Evolutionary conservation across 2,329 filamentous ascomycete species (phyloP).

Genomic region (Parastagonospora avenae): DNA sequence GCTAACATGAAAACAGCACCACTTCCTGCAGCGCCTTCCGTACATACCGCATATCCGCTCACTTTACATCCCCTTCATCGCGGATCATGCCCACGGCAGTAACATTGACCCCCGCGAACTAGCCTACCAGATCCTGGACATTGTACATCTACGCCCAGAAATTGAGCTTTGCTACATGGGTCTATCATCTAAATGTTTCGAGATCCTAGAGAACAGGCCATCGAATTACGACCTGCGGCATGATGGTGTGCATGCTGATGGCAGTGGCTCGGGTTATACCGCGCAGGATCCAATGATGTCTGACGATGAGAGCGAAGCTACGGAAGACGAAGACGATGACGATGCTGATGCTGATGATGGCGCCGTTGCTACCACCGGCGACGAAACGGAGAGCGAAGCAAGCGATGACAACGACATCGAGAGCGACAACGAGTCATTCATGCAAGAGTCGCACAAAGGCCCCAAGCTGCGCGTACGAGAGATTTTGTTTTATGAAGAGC

Average conservation of each 20-base stretch:
- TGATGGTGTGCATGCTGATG: constrained; percentile 35
- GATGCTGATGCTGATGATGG: constrained; percentile 58
- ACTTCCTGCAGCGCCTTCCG: constrained; percentile 76
- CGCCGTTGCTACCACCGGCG: constrained; percentile 56
- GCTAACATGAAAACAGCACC: constrained; percentile 61
- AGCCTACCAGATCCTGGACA: constrained; percentile 77
- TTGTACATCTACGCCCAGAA: constrained; percentile 76
- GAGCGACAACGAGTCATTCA: constrained; percentile 58
- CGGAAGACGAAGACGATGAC: constrained; percentile 55
- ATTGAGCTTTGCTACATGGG: constrained; percentile 79
- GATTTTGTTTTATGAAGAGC: constrained; percentile 85
- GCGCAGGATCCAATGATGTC: constrained; percentile 39
- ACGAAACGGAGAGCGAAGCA: constrained; percentile 38
- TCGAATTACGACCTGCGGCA: constrained; percentile 50
- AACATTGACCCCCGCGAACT: constrained; percentile 69
- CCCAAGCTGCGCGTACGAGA: constrained; percentile 69
- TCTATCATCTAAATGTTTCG: constrained; percentile 78
- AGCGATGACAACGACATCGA: constrained; percentile 49
- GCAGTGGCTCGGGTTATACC: constrained; percentile 26
- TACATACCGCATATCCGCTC: constrained; percentile 72
- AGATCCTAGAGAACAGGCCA: constrained; percentile 70
- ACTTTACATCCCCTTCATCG: constrained; percentile 71
- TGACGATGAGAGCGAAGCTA: constrained; percentile 46
- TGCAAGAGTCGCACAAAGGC: constrained; percentile 55
- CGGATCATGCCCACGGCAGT: constrained; percentile 62